These are phyloP conservation scores for Aspergillus sp. DNA, from an alignment of 2,329 filamentous ascomycete species.

Conservation along the genomic window DNA sequence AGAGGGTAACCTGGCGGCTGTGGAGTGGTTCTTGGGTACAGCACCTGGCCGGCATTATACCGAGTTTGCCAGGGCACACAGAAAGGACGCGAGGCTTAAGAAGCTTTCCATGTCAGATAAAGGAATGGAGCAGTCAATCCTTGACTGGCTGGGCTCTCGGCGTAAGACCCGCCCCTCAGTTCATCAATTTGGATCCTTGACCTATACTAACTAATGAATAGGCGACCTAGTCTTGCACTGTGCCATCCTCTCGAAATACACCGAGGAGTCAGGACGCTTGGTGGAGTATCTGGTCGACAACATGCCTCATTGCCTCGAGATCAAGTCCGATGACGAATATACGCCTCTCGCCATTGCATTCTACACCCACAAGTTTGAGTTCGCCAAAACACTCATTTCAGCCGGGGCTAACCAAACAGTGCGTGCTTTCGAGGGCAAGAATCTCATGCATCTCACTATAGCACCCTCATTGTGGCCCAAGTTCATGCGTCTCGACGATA, in stretches of 20 bases:
- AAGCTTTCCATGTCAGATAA: constrained; percentile 54
- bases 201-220: constrained; percentile 12
- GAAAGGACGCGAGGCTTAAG: constrained; percentile 62
- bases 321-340: constrained; percentile 45
- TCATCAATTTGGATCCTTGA: background rate
- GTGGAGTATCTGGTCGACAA: constrained; percentile 66
- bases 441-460: constrained; percentile 61
- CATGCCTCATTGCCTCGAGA: constrained; percentile 62
- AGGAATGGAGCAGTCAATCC: constrained; percentile 11
- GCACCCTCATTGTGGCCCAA: constrained; percentile 34
- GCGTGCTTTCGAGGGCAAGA: constrained; percentile 62
- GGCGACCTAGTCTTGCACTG: constrained; percentile 62
- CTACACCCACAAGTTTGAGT: constrained; percentile 36
- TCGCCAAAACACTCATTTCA: constrained; percentile 60
- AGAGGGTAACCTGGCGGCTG: constrained; percentile 60
- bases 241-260: constrained; percentile 53
- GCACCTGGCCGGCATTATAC: constrained; percentile 66
- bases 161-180: constrained; percentile 47
- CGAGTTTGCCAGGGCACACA: constrained; percentile 65
- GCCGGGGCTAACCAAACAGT: constrained; percentile 69
- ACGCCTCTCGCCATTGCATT: constrained; percentile 72
- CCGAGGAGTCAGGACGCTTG: constrained; percentile 50
- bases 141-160: constrained; percentile 38
- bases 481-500: constrained; percentile 53
- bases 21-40: constrained; percentile 77